phyloP scores from a whole-genome alignment of 306 rosid genomes.

The Trifolium fragiferum region DNA sequence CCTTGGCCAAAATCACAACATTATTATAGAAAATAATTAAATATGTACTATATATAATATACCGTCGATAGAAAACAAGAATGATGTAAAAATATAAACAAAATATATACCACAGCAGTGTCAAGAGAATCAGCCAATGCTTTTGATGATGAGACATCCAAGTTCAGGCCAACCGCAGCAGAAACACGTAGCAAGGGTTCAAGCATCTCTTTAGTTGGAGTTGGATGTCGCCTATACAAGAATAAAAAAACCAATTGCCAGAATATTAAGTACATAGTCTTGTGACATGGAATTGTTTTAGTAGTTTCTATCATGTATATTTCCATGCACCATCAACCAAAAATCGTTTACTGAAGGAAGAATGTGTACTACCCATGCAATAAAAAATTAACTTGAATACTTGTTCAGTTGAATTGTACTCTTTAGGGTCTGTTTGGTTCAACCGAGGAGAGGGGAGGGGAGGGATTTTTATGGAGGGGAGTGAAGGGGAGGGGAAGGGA shows the following conservation, averaged over 20 bases:
- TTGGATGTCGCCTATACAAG: constrained; percentile 86
- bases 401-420: not conserved
- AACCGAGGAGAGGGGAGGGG: no score
- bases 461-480: no score
- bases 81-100: constrained; percentile 2
- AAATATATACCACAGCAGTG: constrained; percentile 75
- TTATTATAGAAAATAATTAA: constrained; percentile 6
- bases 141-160: constrained; percentile 91
- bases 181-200: constrained; percentile 91
- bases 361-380: not conserved
- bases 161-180: constrained; percentile 83
- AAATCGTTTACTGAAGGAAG: not conserved
- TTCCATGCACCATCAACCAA: not conserved
- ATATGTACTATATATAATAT: constrained; percentile 8
- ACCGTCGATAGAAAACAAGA: constrained; percentile 32
- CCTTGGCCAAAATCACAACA: not conserved
- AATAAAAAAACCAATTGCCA: constrained; percentile 36
- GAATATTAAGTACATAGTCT: constrained; percentile 25
- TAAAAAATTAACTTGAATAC: not conserved
- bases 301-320: constrained; percentile 10
- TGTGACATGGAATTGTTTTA: constrained; percentile 29
- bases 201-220: constrained; percentile 93
- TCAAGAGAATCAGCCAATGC: constrained; percentile 98
- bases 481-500: no score
- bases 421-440: no score